phyloP scores from a whole-genome alignment of 2,329 filamentous ascomycete species.

The Daldinia sp. region DNA sequence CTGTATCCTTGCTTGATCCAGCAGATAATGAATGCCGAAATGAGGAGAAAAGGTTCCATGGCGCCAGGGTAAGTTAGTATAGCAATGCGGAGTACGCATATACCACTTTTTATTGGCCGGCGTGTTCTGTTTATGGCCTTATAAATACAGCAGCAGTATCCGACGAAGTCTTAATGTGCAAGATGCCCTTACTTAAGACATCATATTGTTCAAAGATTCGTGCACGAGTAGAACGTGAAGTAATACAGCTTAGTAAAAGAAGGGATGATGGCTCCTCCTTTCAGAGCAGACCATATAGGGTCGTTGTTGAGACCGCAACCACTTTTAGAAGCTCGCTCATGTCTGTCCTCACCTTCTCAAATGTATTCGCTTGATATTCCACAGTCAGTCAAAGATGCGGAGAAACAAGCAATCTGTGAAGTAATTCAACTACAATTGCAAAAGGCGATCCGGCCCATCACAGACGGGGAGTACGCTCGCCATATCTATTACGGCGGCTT shows the following conservation, averaged over 20 bases:
- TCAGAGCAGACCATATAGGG: slow-evolving; percentile 79
- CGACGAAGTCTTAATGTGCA: too few species aligned
- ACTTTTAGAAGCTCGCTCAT: slow-evolving; percentile 69
- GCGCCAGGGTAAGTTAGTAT: not conserved
- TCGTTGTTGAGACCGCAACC: slow-evolving; percentile 75
- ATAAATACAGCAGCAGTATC: not conserved
- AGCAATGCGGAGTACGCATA: slow-evolving; percentile 1
- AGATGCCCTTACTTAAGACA: not conserved
- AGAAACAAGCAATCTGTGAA: slow-evolving; percentile 72
- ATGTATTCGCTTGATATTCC: slow-evolving; percentile 50
- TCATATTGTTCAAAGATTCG: not conserved
- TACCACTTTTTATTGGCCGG: not conserved
- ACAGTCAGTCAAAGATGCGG: slow-evolving; percentile 60
- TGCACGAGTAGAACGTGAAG: not conserved
- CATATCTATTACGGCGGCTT: slow-evolving; percentile 64
- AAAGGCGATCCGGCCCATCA: slow-evolving; percentile 72
- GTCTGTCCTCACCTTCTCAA: slow-evolving; percentile 59
- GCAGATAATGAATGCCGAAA: not conserved
- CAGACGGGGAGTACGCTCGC: slow-evolving; percentile 75
- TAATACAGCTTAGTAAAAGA: not conserved
- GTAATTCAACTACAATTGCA: slow-evolving; percentile 74
- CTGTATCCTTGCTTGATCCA: not conserved
- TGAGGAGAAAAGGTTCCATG: not conserved
- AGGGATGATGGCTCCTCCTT: slow-evolving; percentile 60
- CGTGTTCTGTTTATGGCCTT: not conserved